Evolutionary conservation across 495 filamentous ascomycete genomes (phyloP), one percentile per base, ranked within the genome.

Genomic region (Hypomontagnella monticulosa): DNA sequence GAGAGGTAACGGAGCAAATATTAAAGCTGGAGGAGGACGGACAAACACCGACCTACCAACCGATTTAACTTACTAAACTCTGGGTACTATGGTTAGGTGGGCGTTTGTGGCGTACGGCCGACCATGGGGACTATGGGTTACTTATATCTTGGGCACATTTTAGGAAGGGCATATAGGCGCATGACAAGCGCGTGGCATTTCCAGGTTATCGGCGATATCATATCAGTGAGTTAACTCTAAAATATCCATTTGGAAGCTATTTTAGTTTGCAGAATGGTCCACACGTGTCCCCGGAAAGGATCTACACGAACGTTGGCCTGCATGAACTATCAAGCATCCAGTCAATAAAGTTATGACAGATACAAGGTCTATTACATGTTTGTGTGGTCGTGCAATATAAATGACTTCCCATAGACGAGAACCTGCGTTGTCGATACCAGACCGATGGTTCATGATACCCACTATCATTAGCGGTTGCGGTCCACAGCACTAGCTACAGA

Each of bases 81-180:
- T 15, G 42, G 46, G 57, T 10, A 51, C 9, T 32, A 57, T 46
- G 48, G 42, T n/a, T 6, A 23, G 48, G 30, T 30, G 44, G 64
- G 64, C 64, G 57, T 67, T 59, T 9, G 38, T 27, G 58, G 23
- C 23, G 23, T 27, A 27, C 50, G 32, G 57, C 50, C 12, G 49
- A 54, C 30, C n/a, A 50, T 36, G 40, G 40, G 36, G 32, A 30
- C n/a, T 46, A 37, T 56, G n/a, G 48, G 40, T 14, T 5, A 43
- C n/a, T 41, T 11, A 20, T 38, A 14, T 57, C 14, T 15, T 33
- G 6, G 48, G 47, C 53, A 50, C 53, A 52, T n/a, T n/a, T 41
- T 47, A n/a, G 48, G 53, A 0, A 30, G 20, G 47, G 59, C 40
- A 63, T 63, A 53, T 9, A 38, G 9, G 23, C 23, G 23, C 23